Evolutionary conservation across 345 rosid species (phyloP).

Genomic region (Eucalyptus sp.): DNA sequence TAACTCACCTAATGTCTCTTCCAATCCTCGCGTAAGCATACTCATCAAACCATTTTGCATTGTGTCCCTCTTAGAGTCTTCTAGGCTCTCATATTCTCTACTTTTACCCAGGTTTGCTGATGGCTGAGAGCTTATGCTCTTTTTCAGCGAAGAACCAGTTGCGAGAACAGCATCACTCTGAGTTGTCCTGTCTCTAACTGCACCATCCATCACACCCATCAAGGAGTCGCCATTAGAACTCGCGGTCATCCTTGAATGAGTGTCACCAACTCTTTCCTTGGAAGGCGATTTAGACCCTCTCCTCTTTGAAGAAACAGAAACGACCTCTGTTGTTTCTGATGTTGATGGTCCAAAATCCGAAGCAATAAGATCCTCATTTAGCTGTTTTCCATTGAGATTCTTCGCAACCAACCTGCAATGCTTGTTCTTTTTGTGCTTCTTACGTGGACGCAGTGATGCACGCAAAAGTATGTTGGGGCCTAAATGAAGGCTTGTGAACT

Average conservation of each 20-base stretch:
- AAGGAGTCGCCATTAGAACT: conserved; percentile 5
- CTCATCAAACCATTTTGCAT: conserved; percentile 9
- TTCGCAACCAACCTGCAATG: not conserved
- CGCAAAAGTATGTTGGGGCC: conserved; percentile 32
- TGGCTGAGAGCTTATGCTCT: not conserved
- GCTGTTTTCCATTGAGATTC: conserved; percentile 14
- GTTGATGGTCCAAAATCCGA: conserved; percentile 43
- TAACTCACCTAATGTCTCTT: conserved; percentile 33
- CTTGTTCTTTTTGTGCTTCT: conserved; percentile 40
- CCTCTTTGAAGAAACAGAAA: conserved; percentile 4
- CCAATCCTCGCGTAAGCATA: conserved; percentile 15
- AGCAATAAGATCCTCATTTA: conserved; percentile 4
- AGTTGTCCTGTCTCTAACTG: conserved; percentile 17
- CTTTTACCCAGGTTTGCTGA: conserved; percentile 1
- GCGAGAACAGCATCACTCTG: conserved; percentile 38
- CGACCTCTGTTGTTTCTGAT: conserved; percentile 13
- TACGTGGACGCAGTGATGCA: conserved; percentile 19
- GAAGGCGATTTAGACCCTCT: not conserved
- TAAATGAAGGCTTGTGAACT: conserved; percentile 11
- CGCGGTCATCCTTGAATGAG: not conserved
- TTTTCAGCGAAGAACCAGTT: conserved; percentile 4
- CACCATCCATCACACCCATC: conserved; percentile 8
- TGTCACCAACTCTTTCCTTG: conserved; percentile 1
- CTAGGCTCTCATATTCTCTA: not conserved
- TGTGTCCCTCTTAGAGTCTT: conserved; percentile 2